Base-by-base conservation (phyloP, 192 early-diverging fungal species). In the Dissophora globulifera region DNA sequence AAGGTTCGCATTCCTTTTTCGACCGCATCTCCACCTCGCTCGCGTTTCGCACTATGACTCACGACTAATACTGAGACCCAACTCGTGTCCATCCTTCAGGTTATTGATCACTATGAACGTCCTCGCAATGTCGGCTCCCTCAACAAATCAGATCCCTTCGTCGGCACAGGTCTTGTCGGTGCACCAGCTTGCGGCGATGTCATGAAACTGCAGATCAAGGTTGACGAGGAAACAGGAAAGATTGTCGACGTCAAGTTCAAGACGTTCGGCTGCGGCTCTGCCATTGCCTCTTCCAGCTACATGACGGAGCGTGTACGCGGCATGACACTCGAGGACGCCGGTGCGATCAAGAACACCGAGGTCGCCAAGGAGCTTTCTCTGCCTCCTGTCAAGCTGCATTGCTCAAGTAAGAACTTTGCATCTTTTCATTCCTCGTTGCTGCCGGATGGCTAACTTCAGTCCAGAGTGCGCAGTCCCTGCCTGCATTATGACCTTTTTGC, bases 231-330 rank as follows among this genome's bases (percentile, higher is more conserved):
- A 2, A 89, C 83, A 43, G 95, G 95, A 46, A 92, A 94, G 75
- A 99, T 99, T 74, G 83, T 88, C 46, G 95, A 99, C 55, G 95
- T 96, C 65, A 95, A 95, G 81, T 99, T 99, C 85, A 99, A 99
- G 83, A 99, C 97, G 1, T 99, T 96, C 83, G 97, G 97, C 26
- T 99, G 97, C 71, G 97, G 97, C 30, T 93, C 92, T 29, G 97
- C 97, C 27, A 99, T 99, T 74, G 97, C 97, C 17, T 94, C 92
- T 23, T 94, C 92, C 22, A 91, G 88, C 17, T 90, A 93, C 47
- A 94, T 94, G 71, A 97, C 97, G 22, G 95, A 99, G 79, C 92
- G 94, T 69, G 97, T 99, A 41, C 90, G 93, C 50, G 97, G 97
- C 7, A 86, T 99, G 91, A 94, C 87, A 56, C 83, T 99, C 25